A percentile compares a stretch with the other conserved stretches of the same genome.
phyloP scores from a whole-genome alignment of 2,329 filamentous ascomycete genomes.

The Penicillium sp. region DNA sequence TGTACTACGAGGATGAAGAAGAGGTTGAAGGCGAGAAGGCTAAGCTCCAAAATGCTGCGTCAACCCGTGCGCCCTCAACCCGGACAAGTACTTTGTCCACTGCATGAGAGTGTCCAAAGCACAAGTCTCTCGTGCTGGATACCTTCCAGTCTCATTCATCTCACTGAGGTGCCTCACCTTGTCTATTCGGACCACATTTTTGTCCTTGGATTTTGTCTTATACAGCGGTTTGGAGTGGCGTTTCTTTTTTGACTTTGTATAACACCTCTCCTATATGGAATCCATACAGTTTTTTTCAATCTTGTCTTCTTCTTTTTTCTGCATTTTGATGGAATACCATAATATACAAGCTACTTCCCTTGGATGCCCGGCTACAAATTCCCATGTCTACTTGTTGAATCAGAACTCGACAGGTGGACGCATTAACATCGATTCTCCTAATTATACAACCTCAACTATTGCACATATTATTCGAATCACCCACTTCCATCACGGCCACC shows the following conservation, averaged over 20 bases:
- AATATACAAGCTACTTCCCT: not conserved
- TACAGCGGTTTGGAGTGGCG: slow-evolving; percentile 24
- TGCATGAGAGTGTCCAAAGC: slow-evolving; percentile 6
- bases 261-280: slow-evolving; percentile 18
- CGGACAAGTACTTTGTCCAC: slow-evolving; percentile 16
- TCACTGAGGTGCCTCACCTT: not conserved
- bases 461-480: not conserved
- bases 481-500: no score
- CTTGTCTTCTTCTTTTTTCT: not conserved
- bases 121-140: not conserved
- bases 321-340: not conserved
- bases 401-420: not conserved
- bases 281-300: slow-evolving; percentile 8
- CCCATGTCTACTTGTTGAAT: not conserved
- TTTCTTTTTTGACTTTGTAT: slow-evolving; percentile 18
- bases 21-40: slow-evolving; percentile 18
- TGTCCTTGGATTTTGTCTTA: slow-evolving; percentile 13
- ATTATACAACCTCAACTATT: not conserved
- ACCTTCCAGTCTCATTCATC: not conserved
- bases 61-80: slow-evolving; percentile 1
- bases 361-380: not conserved
- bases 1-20: slow-evolving; percentile 58
- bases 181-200: slow-evolving; percentile 1
- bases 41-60: not conserved
- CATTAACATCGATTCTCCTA: not conserved